Evolutionary conservation across 495 filamentous ascomycete genomes (phyloP), one percentile per base, ranked within the genome.

Genomic region (Beverwykella pulmonaria): DNA sequence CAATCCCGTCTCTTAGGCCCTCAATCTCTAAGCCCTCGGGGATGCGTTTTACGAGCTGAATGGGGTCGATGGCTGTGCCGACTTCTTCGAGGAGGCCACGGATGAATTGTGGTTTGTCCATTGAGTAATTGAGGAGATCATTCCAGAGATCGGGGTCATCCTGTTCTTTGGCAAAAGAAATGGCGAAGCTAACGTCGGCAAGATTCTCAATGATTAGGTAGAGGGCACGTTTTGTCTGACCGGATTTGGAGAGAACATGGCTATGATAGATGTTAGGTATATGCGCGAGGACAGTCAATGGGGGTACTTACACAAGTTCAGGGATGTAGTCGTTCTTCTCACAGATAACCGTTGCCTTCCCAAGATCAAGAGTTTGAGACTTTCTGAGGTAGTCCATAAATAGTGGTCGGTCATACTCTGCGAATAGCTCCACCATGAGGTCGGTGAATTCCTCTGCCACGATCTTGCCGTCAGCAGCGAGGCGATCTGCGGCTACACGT

Each of bases 81-180:
- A 95, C 93, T 76, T 97, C 92, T 67, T 97, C 91, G 1, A 98
- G 84, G 8, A 98, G 80, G 1, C 90, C 95, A 19, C 91, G 87
- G 61, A 98, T 97, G 79, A 98, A 98, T 15, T 84, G 84, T 0
- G 94, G 94, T 68, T 96, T 96, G 76, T 96, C 91, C 95, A 98
- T 98, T 23, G 86, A 89, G 79, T 97, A 97, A 63, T 92, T 85
- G 22, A 98, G 86, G 10, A 98, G 83, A 71, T 98, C 94, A 66
- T 96, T 88, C 94, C 94, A 98, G 0, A 98, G 83, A 69, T 93
- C 90, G 0, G 86, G 85, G 63, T 98, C 93, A 62, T 92, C 84
- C 74, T 97, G 92, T 50, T 91, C 87, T 76, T 97, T 96, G 53
- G 92, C 92, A 67, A 98, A 98, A 8, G 88, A 83, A 66, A 98